Evolutionary conservation across 441 rosid genomes (phyloP).

Genomic region (Flueggea neowawraea): DNA sequence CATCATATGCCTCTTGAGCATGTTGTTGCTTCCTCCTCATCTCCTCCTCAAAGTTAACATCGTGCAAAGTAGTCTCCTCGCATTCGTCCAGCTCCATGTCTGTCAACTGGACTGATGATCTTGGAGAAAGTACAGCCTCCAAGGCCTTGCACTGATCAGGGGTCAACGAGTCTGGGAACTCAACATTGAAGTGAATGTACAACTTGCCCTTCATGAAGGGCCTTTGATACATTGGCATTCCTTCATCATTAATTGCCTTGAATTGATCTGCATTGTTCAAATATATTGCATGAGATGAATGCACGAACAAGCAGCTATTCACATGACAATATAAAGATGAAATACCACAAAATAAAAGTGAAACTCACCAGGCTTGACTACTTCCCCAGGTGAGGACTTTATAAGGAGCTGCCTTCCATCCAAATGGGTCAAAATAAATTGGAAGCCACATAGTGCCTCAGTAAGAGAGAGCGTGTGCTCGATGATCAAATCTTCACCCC

Average conservation of each 20-base stretch:
- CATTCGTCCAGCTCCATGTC: conserved; percentile 98
- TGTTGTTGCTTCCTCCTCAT: conserved; percentile 67
- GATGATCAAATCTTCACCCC: conserved; percentile 81
- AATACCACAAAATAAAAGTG: neutral
- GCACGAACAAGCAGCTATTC: too few relatives aligned
- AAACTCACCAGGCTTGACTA: conserved; percentile 73
- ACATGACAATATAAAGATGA: neutral
- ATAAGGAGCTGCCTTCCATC: conserved; percentile 88
- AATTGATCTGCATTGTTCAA: conserved; percentile 47
- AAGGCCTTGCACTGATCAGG: conserved; percentile 71
- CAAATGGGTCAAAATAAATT: conserved; percentile 71
- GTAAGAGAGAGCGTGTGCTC: conserved; percentile 83
- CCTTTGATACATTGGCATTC: conserved; percentile 89
- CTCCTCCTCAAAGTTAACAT: conserved; percentile 89
- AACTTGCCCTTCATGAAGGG: conserved; percentile 94
- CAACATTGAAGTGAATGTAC: conserved; percentile 81
- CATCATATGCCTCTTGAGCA: conserved; percentile 84
- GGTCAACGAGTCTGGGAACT: conserved; percentile 69
- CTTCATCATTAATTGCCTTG: conserved; percentile 89
- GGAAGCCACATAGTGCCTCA: conserved; percentile 93
- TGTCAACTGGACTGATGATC: conserved; percentile 45
- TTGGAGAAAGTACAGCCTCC: conserved; percentile 63
- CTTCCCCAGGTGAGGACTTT: conserved; percentile 85
- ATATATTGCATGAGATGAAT: neutral
- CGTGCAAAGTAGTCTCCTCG: conserved; percentile 84